phyloP scores from a whole-genome alignment of 2,329 filamentous ascomycete genomes.

The Diaporthe sp. region DNA sequence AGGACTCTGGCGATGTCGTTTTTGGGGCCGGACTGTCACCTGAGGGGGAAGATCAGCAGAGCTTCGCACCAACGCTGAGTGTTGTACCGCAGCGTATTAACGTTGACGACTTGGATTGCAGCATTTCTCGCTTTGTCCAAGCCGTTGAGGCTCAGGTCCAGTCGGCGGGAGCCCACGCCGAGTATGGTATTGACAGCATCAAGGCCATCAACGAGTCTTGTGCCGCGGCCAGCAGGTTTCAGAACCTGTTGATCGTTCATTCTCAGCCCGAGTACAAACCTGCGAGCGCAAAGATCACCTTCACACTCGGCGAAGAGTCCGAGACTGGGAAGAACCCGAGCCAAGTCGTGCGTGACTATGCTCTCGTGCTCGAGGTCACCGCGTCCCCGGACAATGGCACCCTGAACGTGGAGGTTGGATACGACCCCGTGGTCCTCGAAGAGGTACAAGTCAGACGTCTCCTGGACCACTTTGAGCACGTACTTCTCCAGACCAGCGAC shows the following conservation, averaged over 20 bases:
- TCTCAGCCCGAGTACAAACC: background rate
- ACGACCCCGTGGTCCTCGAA: conserved; percentile 5
- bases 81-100: background rate
- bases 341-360: background rate
- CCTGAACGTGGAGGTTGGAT: background rate
- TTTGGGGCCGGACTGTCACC: background rate
- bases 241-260: background rate
- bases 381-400: background rate
- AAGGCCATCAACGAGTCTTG: background rate
- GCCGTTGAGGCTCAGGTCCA: background rate
- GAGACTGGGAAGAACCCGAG: conserved; percentile 6
- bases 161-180: background rate
- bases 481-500: background rate
- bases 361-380: background rate
- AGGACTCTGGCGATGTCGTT: background rate
- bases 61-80: background rate
- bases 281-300: background rate
- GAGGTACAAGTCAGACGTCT: conserved; percentile 23
- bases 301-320: background rate
- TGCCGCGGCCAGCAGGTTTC: background rate
- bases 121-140: background rate
- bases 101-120: background rate
- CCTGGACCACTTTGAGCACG: conserved; percentile 20
- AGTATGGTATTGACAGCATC: background rate
- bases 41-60: background rate